A percentile compares a stretch with the other conserved stretches of the same genome.
Conservation (phyloP, 305 asterid genomes). For the Fraxinus latifolia region DNA sequence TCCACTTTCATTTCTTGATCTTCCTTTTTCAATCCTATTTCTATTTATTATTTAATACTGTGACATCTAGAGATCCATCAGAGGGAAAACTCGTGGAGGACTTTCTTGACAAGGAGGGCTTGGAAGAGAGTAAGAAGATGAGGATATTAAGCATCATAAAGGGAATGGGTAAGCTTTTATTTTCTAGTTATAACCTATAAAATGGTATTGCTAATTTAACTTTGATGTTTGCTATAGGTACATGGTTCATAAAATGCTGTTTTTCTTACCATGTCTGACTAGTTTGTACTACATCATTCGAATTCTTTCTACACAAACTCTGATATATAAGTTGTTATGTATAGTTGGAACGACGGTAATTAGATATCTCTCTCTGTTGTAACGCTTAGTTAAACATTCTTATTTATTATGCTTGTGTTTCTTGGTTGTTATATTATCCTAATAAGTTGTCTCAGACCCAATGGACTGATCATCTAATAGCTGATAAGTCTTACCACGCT, state of each 20-base stretch:
- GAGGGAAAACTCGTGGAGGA: constrained; percentile 74
- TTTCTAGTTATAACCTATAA: neutral
- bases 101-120: constrained; percentile 68
- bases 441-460: neutral
- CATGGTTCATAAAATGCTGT: neutral
- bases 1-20: constrained; percentile 10
- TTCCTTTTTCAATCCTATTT: neutral
- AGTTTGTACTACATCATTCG: neutral
- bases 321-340: neutral
- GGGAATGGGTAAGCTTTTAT: constrained; percentile 65
- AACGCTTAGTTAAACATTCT: neutral
- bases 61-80: constrained; percentile 62
- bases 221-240: neutral
- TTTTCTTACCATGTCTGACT: neutral
- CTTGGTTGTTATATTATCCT: neutral
- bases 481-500: neutral
- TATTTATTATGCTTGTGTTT: neutral
- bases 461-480: neutral
- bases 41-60: neutral
- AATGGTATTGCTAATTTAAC: neutral
- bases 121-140: constrained; percentile 48
- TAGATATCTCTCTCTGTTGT: neutral
- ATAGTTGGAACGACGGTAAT: neutral
- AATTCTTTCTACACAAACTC: neutral
- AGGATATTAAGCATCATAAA: constrained; percentile 62